These are phyloP conservation scores for Beauveria rudraprayagi DNA, from an alignment of 2,329 filamentous ascomycete species.

Conservation along the genomic window DNA sequence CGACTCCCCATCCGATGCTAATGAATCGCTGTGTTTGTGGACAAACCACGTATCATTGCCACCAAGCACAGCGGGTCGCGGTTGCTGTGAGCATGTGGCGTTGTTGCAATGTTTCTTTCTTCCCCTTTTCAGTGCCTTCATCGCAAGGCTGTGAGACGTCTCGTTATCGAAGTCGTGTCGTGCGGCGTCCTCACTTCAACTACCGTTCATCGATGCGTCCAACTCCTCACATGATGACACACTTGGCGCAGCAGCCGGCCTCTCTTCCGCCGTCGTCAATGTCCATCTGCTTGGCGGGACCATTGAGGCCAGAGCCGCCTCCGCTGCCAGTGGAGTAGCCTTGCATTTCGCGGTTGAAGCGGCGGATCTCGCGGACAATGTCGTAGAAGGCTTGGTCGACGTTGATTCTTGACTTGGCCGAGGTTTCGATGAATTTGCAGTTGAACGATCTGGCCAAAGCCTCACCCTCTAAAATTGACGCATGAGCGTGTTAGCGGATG, in stretches of 20 bases:
- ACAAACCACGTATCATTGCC: slow-evolving; percentile 11
- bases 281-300: slow-evolving; percentile 67
- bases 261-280: slow-evolving; percentile 61
- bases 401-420: slow-evolving; percentile 94
- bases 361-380: slow-evolving; percentile 93
- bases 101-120: slow-evolving; percentile 1
- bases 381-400: slow-evolving; percentile 99
- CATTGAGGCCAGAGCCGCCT: slow-evolving; percentile 51
- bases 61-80: background rate
- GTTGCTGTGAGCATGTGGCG: background rate
- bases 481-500: slow-evolving; percentile 4
- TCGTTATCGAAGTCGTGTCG: slow-evolving; percentile 6
- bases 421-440: slow-evolving; percentile 99
- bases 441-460: slow-evolving; percentile 76
- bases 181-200: background rate
- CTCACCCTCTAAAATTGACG: slow-evolving; percentile 65
- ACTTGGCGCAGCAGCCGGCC: slow-evolving; percentile 76
- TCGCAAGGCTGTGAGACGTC: background rate
- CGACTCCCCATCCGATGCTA: slow-evolving; percentile 33
- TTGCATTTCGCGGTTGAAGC: slow-evolving; percentile 97
- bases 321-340: slow-evolving; percentile 69
- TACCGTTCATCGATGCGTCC: background rate
- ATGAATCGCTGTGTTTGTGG: slow-evolving; percentile 20
- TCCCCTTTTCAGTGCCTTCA: background rate
- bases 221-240: slow-evolving; percentile 69